These are phyloP conservation scores for Penicillium steckii DNA, from an alignment of 495 filamentous ascomycete species.

Conservation along the genomic window DNA sequence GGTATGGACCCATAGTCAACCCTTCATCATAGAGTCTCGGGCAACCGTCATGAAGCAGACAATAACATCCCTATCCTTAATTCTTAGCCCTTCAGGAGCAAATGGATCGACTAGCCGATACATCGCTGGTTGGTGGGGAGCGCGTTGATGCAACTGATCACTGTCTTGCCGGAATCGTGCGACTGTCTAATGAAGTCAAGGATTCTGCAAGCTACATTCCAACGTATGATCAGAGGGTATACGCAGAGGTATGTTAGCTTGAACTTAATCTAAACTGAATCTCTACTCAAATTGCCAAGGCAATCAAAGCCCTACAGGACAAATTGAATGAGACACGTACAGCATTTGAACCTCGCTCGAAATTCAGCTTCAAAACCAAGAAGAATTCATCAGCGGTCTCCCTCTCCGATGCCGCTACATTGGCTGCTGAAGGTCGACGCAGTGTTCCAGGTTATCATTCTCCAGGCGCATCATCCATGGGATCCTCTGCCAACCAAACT, in stretches of 20 bases:
- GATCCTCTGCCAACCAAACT: constrained; percentile 51
- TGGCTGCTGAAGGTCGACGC: constrained; percentile 48
- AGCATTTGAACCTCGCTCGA: constrained; percentile 59
- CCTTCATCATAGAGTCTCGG: neutral
- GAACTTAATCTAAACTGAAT: neutral
- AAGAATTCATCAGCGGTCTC: constrained; percentile 59
- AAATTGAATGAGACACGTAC: constrained; percentile 60
- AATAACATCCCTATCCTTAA: constrained; percentile 7
- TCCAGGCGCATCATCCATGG: constrained; percentile 43
- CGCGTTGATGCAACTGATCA: constrained; percentile 65
- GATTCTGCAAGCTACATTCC: constrained; percentile 68
- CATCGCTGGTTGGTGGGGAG: constrained; percentile 53
- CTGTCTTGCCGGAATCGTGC: constrained; percentile 62
- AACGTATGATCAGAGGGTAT: constrained; percentile 74
- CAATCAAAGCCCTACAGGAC: constrained; percentile 66
- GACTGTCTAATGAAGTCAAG: constrained; percentile 66
- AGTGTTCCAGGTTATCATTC: constrained; percentile 42
- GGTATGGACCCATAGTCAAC: constrained; percentile 41
- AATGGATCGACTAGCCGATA: constrained; percentile 55
- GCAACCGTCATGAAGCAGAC: neutral
- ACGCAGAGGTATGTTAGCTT: constrained; percentile 55
- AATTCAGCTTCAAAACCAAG: constrained; percentile 72
- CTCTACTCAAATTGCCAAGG: constrained; percentile 34
- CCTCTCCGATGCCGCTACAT: constrained; percentile 52
- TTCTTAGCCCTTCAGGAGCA: constrained; percentile 58